Evolutionary conservation across 2,329 filamentous ascomycete genomes (phyloP), one percentile per base, ranked within the genome.

Genomic region (Chaetomium sp.): DNA sequence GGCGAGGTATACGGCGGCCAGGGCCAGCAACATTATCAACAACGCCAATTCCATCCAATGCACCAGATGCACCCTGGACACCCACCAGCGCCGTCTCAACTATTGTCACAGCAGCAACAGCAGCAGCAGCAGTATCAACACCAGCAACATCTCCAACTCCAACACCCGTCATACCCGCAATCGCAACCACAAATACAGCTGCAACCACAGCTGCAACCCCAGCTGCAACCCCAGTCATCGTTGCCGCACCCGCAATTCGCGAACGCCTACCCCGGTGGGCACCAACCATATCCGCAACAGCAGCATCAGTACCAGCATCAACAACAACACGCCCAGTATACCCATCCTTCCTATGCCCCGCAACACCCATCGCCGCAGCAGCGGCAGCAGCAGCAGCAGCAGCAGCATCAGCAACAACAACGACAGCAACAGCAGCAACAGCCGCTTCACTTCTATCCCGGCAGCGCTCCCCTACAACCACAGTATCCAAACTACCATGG

Each of bases 1-100:
- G 71, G 71, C 64, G 71, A 71, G 67, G 66, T 66, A 60, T 74
- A 67, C 64, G 65, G 68, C 59, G 70, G 67, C 66, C 72, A 74
- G 62, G 57, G 53, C 58, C 61, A 62, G 43, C 60, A 62, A 33
- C 54, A 49, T n/a, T 41, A 46, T n/a, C 55, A 52, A 19, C 52
- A 66, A 46, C 66, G 65, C 50, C 60, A 61, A 57, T 57, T 57
- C 69, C 66, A 56, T 59, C 62, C 35, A n/a, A 40, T 36, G 38
- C 68, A 66, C 42, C 60, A 27, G 19, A 27, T 27, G 19, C 19
- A 27, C 19, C 19, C 19, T 27, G 19, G 19, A 27, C 19, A 27
- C 19, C 19, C 19, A 27, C 19, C 19, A 27, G 19, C 19, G 19
- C 19, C 19, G 19, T 27, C 19, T 27, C 19, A 27, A 27, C 19